phyloP scores from a whole-genome alignment of 2,329 filamentous ascomycete genomes.

The Fusarium sp. region DNA sequence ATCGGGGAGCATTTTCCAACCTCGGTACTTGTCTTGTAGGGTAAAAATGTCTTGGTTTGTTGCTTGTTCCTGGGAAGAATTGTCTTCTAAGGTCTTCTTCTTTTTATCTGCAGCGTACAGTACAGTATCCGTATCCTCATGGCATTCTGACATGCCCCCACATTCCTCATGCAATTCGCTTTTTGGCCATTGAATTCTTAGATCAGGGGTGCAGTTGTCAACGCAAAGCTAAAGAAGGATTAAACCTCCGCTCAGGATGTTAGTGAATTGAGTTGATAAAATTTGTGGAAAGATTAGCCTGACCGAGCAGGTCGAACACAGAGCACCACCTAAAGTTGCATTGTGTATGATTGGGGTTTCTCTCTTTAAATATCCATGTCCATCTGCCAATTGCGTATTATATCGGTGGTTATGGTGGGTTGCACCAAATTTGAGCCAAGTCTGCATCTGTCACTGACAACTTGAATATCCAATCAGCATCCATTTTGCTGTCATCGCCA shows the following conservation, averaged over 20 bases:
- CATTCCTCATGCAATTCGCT: constrained; percentile 20
- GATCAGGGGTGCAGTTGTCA: constrained; percentile 27
- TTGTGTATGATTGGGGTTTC: neutral
- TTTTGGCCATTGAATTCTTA: constrained; percentile 26
- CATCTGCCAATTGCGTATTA: neutral
- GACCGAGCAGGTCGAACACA: no score
- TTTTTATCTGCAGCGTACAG: neutral
- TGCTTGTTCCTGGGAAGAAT: neutral
- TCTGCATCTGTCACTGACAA: constrained; percentile 6
- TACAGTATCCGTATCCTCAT: neutral
- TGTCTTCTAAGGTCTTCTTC: neutral
- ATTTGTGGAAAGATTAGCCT: no score
- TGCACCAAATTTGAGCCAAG: constrained; percentile 23
- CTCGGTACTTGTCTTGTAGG: constrained; percentile 12
- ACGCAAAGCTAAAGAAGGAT: neutral
- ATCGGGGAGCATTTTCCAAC: neutral
- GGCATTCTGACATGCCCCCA: constrained; percentile 20
- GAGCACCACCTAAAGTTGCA: neutral
- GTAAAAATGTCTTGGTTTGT: neutral
- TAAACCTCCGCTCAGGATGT: neutral
- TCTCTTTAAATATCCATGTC: neutral
- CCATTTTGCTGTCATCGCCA: constrained; percentile 12
- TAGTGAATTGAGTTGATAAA: neutral
- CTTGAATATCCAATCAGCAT: constrained; percentile 22
- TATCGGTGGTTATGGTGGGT: constrained; percentile 9